Evolutionary conservation across 805 yeast genomes (phyloP), one percentile per base, ranked within the genome.

Genomic region (Brettanomyces nanus): DNA sequence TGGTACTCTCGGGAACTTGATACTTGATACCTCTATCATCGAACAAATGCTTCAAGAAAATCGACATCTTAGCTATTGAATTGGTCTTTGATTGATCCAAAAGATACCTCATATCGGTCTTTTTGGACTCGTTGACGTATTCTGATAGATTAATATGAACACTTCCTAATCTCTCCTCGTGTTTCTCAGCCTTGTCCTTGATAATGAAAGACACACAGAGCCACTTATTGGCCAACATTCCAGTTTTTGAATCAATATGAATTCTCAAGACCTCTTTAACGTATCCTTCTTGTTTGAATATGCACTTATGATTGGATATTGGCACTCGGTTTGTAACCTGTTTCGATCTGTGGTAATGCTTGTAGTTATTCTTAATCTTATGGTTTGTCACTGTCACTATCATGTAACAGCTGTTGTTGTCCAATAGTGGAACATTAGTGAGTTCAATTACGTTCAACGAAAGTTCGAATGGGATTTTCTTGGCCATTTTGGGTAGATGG

Each of bases 51-150:
- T 11, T 7, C 11, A 59, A 29, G 15, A 37, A 45, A n/a, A 84
- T 62, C 2, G 79, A 68, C 30, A 85, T 43, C 42, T 71, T 78
- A 28, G 82, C 58, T n/a, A 85, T 81, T 2, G 94, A 80, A 56
- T 90, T 90, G 15, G 90, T 76, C 46, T 85, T 85, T 2, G 95
- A 81, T 20, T 85, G 72, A 49, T 80, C 80, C 27, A 90, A 63
- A 31, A 90, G 61, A 48, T 82, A 86, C 44, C 84, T 66, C 44
- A 80, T 68, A 2, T 79, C 65, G 4, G 69, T 58, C 3, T 74
- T 67, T 37, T 69, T 68, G 23, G 67, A 64, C 38, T 71, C 75
- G 45, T 69, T 66, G 27, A 80, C 71, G 54, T 80, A 85, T 48
- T 86, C 94, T 0, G 90, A 62, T 30, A 89, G 53, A 51, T 87